Conservation (phyloP, 73 alveolate species). For the Tetrahymena elliotti region DNA sequence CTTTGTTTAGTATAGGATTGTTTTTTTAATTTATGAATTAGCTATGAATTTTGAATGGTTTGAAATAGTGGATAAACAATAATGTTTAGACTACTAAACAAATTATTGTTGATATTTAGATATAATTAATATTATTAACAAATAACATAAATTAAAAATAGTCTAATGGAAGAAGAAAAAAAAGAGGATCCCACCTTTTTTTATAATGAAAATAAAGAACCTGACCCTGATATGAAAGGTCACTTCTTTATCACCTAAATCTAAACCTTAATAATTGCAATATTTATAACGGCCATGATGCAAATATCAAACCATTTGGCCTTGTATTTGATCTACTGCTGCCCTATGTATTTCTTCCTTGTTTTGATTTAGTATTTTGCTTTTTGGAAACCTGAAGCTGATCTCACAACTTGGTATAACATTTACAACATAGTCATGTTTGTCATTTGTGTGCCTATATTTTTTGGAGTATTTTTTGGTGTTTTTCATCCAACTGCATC, state of each 20-base stretch:
- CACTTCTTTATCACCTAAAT: neutral
- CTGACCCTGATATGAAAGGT: neutral
- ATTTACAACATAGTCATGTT: neutral
- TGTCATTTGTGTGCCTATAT: neutral
- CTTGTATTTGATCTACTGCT: neutral
- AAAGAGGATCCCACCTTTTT: neutral
- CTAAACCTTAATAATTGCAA: neutral
- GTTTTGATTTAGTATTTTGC: neutral
- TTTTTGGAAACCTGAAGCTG: neutral
- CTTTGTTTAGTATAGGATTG: neutral
- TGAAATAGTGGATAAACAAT: neutral
- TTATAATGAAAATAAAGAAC: neutral
- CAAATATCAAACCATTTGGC: neutral
- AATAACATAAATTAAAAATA: too few species aligned
- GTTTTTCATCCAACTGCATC: neutral
- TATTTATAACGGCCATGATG: neutral
- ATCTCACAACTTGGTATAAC: neutral
- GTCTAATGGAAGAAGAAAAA: neutral
- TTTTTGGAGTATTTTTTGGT: neutral
- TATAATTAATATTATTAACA: too few species aligned
- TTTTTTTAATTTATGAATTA: too few species aligned
- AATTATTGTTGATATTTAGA: too few species aligned
- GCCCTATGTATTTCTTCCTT: neutral
- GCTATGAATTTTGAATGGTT: neutral
- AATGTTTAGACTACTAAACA: neutral